Evolutionary conservation across 176 grass and related monocot genomes (phyloP).

Genomic region (Avena eriantha): DNA sequence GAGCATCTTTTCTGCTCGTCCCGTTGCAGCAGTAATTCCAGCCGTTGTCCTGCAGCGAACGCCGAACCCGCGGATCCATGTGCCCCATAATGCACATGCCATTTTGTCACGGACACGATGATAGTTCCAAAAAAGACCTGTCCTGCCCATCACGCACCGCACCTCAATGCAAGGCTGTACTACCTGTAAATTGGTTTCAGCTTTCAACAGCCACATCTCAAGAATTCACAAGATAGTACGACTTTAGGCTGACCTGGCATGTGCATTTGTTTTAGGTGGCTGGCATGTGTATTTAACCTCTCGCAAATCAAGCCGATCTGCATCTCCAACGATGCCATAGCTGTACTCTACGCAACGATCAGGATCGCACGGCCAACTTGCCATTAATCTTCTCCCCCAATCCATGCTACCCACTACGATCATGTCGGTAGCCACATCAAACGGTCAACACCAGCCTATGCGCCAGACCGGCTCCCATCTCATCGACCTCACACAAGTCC

Average conservation of each 20-base stretch:
- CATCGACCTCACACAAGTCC: neutral
- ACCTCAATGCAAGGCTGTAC: neutral
- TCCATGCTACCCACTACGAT: slow-evolving; percentile 25
- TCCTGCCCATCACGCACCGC: neutral
- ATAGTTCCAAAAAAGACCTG: neutral
- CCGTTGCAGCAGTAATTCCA: neutral
- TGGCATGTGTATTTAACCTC: neutral
- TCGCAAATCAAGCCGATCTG: slow-evolving; percentile 29
- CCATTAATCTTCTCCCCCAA: neutral
- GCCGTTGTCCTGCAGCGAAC: neutral
- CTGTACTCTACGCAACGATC: neutral
- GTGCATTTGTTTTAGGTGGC: too few species aligned
- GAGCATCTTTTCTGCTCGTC: neutral
- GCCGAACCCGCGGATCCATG: neutral
- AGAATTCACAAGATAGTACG: too few species aligned
- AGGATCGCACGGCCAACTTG: slow-evolving; percentile 28
- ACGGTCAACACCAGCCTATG: slow-evolving; percentile 39
- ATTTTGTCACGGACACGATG: neutral
- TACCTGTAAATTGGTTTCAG: neutral
- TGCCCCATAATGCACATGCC: neutral
- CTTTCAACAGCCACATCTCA: too few species aligned
- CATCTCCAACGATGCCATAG: slow-evolving; percentile 9
- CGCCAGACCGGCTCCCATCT: slow-evolving; percentile 24
- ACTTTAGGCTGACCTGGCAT: neutral
- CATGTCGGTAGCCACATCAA: slow-evolving; percentile 12